Conservation (phyloP, 2,329 filamentous ascomycete genomes). For the Aspergillaceae sp. region DNA sequence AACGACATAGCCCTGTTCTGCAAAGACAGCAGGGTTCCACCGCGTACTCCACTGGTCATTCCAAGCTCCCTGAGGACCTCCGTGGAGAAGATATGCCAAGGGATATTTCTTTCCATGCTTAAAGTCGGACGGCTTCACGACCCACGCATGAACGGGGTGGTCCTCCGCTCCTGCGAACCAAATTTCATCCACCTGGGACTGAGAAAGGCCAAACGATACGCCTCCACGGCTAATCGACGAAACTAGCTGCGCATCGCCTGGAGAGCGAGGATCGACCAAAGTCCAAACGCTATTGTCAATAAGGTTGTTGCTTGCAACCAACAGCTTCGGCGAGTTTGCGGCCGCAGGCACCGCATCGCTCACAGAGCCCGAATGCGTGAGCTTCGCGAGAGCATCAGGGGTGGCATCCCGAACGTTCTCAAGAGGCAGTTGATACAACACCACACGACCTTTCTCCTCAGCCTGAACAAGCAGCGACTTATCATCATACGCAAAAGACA, state of each 20-base stretch:
- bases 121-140: slow-evolving; percentile 42
- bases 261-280: slow-evolving; percentile 29
- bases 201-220: slow-evolving; percentile 33
- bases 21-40: slow-evolving; percentile 50
- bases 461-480: slow-evolving; percentile 33
- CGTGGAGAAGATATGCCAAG: slow-evolving; percentile 47
- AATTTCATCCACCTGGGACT: slow-evolving; percentile 36
- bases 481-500: slow-evolving; percentile 37
- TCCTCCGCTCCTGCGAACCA: slow-evolving; percentile 40
- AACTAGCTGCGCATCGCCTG: slow-evolving; percentile 22
- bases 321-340: slow-evolving; percentile 27
- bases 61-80: slow-evolving; percentile 45
- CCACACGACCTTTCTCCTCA: slow-evolving; percentile 35
- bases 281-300: slow-evolving; percentile 39
- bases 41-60: slow-evolving; percentile 47
- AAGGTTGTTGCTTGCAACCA: slow-evolving; percentile 36
- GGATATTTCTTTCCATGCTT: slow-evolving; percentile 42
- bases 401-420: slow-evolving; percentile 20
- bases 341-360: slow-evolving; percentile 30
- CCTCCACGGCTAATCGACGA: slow-evolving; percentile 32
- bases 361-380: slow-evolving; percentile 35
- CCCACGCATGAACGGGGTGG: slow-evolving; percentile 38
- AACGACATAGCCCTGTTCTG: slow-evolving; percentile 54
- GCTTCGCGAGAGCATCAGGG: slow-evolving; percentile 25
- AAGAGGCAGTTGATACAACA: slow-evolving; percentile 34